A percentile compares a stretch with the other conserved stretches of the same genome.
Conservation (phyloP, 352 stramenopile genomes). For the Phytophthora pseudosyringae region DNA sequence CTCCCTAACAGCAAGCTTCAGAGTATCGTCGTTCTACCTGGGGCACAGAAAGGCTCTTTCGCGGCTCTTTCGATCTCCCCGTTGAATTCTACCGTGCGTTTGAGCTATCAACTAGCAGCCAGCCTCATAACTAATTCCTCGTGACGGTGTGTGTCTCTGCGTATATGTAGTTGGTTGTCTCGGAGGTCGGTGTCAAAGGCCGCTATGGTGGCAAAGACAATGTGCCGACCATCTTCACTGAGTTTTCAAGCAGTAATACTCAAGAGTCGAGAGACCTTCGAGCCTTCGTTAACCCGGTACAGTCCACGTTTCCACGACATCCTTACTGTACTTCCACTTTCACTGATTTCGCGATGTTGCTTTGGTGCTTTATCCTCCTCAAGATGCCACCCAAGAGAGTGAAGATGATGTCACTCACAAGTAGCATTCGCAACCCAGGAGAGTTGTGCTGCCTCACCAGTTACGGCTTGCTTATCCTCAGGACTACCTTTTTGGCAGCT, state of each 20-base stretch:
- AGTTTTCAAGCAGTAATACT: constrained; percentile 51
- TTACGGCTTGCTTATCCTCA: constrained; percentile 59
- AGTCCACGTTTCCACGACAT: not conserved
- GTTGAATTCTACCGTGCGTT: constrained; percentile 43
- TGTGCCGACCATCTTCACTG: constrained; percentile 56
- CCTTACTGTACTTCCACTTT: not conserved
- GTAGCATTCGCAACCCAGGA: constrained; percentile 36
- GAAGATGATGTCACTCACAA: constrained; percentile 57
- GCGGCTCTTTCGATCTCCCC: constrained; percentile 52
- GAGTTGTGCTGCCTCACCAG: constrained; percentile 66
- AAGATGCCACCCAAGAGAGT: constrained; percentile 53
- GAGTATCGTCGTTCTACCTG: constrained; percentile 46
- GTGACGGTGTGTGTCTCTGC: not conserved
- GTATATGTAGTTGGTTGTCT: constrained; percentile 44
- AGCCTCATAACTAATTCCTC: not conserved
- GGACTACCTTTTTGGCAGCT: constrained; percentile 42
- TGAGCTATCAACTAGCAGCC: not conserved
- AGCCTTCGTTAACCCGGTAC: constrained; percentile 39
- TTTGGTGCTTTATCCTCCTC: not conserved
- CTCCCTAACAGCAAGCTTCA: constrained; percentile 62
- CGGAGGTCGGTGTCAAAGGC: constrained; percentile 67
- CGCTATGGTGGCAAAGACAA: constrained; percentile 59
- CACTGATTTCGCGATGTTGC: constrained; percentile 1
- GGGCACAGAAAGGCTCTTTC: constrained; percentile 53
- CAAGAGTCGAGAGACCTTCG: constrained; percentile 63